phyloP scores from a whole-genome alignment of 305 asterid genomes.

The Fraxinus platypoda region DNA sequence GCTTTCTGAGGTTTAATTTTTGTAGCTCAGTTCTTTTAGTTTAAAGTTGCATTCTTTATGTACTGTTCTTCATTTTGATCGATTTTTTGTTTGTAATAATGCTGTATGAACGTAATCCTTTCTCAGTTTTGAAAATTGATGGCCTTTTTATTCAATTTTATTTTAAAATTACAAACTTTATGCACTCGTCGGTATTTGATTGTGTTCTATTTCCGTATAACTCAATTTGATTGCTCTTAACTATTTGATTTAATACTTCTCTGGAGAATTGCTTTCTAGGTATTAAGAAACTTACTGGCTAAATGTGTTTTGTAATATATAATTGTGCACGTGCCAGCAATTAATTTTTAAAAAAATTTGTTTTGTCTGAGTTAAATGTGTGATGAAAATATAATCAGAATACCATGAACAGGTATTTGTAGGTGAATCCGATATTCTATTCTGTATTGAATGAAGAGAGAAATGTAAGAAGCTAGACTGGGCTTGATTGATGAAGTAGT shows the following conservation, averaged over 20 bases:
- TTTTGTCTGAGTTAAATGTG: background rate
- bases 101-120: background rate
- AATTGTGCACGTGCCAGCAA: background rate
- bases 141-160: background rate
- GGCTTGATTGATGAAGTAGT: background rate
- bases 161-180: background rate
- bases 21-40: background rate
- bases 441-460: background rate
- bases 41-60: background rate
- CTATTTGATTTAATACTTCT: constrained; percentile 27
- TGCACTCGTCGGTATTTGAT: background rate
- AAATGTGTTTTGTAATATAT: background rate
- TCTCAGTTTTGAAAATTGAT: background rate
- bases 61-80: background rate
- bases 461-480: background rate
- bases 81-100: background rate
- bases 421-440: background rate
- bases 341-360: background rate
- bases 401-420: background rate
- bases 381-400: background rate
- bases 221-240: constrained; percentile 39
- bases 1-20: background rate
- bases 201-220: background rate
- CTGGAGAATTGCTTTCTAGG: background rate
- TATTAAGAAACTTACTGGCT: background rate